Evolutionary conservation across 106 monocot genomes (phyloP).

Genomic region (Apostasia ramifera): DNA sequence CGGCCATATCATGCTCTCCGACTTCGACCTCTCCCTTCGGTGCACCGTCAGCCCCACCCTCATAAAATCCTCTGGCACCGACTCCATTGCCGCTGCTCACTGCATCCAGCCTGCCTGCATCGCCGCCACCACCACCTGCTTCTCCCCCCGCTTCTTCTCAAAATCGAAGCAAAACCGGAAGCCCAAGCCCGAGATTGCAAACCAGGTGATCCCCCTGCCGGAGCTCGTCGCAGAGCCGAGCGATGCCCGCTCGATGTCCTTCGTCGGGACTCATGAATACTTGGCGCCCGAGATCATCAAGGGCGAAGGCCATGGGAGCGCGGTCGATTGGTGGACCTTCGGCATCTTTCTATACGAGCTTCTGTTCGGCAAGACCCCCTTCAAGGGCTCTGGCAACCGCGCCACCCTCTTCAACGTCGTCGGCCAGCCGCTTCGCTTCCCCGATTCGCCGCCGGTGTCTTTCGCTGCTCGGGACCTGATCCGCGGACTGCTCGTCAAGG

Average conservation of each 20-base stretch:
- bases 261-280: constrained; percentile 24
- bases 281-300: not conserved
- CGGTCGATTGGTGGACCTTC: constrained; percentile 23
- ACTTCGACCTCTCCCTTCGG: constrained; percentile 43
- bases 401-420: constrained; percentile 16
- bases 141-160: constrained; percentile 6
- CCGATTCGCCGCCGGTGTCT: constrained; percentile 7
- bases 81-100: not conserved
- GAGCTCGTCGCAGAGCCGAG: constrained; percentile 22
- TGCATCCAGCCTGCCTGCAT: constrained; percentile 17
- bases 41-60: constrained; percentile 17
- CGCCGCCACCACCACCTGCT: constrained; percentile 10
- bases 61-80: constrained; percentile 7
- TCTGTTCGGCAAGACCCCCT: constrained; percentile 13
- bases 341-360: constrained; percentile 20
- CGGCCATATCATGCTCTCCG: constrained; percentile 42
- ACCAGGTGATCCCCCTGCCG: constrained; percentile 15
- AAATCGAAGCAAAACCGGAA: constrained; percentile 13
- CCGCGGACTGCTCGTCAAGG: constrained; percentile 14
- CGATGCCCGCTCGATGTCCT: constrained; percentile 17
- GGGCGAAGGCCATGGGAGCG: constrained; percentile 14
- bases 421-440: constrained; percentile 12
- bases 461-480: constrained; percentile 13
- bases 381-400: constrained; percentile 15
- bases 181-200: constrained; percentile 1